Evolutionary conservation across 495 filamentous ascomycete genomes (phyloP), one percentile per base, ranked within the genome.

Genomic region (Neurospora terricola): DNA sequence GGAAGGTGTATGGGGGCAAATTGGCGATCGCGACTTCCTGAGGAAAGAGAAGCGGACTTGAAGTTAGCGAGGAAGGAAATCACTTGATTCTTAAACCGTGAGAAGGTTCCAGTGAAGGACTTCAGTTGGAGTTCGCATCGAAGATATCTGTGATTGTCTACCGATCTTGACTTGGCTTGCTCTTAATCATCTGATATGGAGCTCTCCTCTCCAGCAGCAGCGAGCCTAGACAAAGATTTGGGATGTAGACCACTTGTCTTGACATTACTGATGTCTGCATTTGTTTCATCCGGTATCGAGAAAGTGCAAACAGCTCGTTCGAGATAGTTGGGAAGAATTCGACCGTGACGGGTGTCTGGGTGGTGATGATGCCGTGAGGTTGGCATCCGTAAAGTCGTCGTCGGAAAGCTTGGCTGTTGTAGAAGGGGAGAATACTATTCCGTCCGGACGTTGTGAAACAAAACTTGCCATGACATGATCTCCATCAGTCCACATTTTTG

Each of bases 381-480:
- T 34, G 54, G 3, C 54, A 66, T 66, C 27, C 23, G 23, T 14
- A 16, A 62, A 30, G 27, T 34, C 7, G 54, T 66, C 54, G 6
- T 34, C 54, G 54, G 54, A 34, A 66, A 66, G 27, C 14, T 66
- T 1, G 12, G 0, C 12, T 0, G 12, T 62, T 18, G 54, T 30
- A 6, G 27, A 9, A 18, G 12, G 2, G 14, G 27, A 18, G 54
- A 18, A 18, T 5, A 18, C 14, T 0, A 1, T 9, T 18, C 54
- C 27, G 5, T 66, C 54, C 12, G 27, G 9, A 18, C 2, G 9
- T 18, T 27, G 27, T 36, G 27, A 9, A 4, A 62, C 27, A 62
- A 34, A 0, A 6, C 0, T 9, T 62, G 0, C 10, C 0, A 16
- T 30, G 14, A 1, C 27, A 34, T 66, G 0, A 4, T 30, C 54